Percentiles rank a stretch among this genome's conserved stretches.
These are phyloP conservation scores for Russula abietina DNA, from an alignment of 768 basidiomycete genomes.

Conservation along the genomic window DNA sequence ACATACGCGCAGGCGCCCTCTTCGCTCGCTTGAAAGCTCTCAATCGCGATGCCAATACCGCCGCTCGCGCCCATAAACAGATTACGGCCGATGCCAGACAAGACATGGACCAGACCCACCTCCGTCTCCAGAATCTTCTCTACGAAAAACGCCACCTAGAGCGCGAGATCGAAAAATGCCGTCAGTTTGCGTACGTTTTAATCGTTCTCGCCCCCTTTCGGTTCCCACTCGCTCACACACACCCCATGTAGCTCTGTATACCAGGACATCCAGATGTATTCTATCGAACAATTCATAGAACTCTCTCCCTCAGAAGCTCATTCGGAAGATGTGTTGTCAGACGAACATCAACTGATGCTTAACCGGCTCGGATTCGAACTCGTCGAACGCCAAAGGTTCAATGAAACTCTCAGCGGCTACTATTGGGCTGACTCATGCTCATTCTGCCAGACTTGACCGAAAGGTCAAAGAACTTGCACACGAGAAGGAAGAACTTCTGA, in stretches of 20 bases:
- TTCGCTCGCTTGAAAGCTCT: constrained; percentile 74
- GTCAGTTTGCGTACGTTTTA: constrained; percentile 75
- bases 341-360: constrained; percentile 82
- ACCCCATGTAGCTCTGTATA: constrained; percentile 61
- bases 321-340: constrained; percentile 51
- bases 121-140: constrained; percentile 78
- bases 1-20: constrained; percentile 67
- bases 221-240: not conserved
- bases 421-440: constrained; percentile 4
- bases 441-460: constrained; percentile 54
- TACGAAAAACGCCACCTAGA: constrained; percentile 89
- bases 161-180: constrained; percentile 87
- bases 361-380: constrained; percentile 84
- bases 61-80: constrained; percentile 65
- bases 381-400: constrained; percentile 77
- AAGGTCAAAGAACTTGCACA: constrained; percentile 59
- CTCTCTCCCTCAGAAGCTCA: constrained; percentile 66
- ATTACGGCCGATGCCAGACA: constrained; percentile 68
- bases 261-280: constrained; percentile 77
- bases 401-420: constrained; percentile 20
- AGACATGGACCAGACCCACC: constrained; percentile 86
- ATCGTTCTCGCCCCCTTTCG: not conserved
- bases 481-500: constrained; percentile 74
- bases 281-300: constrained; percentile 57
- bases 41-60: constrained; percentile 66